Conservation (phyloP, 192 early-diverging fungal species). For the Mortierella antarctica region DNA sequence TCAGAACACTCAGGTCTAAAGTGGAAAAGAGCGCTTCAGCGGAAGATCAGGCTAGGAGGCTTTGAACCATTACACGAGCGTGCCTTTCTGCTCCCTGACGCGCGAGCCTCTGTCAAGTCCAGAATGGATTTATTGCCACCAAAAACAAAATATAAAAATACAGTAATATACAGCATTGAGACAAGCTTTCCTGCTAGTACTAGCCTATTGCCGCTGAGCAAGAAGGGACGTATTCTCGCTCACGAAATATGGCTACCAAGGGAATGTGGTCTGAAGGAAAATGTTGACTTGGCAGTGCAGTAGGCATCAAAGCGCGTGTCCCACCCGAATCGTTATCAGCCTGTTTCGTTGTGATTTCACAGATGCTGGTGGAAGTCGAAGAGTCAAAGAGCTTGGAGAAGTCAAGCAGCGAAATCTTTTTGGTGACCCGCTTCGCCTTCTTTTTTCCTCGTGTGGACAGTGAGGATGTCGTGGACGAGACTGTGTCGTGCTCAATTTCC, state of each 20-base stretch:
- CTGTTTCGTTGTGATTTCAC: neutral
- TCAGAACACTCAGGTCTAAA: constrained; percentile 23
- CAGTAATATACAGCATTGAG: neutral
- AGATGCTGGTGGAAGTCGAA: neutral
- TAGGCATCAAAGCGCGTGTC: constrained; percentile 22
- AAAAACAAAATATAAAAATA: too few relatives aligned
- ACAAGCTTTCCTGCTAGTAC: neutral
- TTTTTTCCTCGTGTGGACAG: constrained; percentile 2
- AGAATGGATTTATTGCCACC: too few relatives aligned
- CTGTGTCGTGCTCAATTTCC: constrained; percentile 21
- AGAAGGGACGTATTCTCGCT: constrained; percentile 24
- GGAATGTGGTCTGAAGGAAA: constrained; percentile 52
- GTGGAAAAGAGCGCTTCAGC: neutral
- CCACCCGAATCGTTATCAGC: neutral
- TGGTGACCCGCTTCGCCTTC: neutral
- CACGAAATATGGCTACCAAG: constrained; percentile 37
- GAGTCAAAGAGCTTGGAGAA: constrained; percentile 34
- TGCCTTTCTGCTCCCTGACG: too few relatives aligned
- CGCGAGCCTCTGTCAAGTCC: too few relatives aligned
- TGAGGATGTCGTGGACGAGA: constrained; percentile 8
- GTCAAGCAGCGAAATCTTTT: constrained; percentile 9
- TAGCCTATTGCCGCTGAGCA: neutral
- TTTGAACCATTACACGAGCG: neutral
- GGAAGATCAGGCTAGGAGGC: neutral
- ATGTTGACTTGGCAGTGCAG: constrained; percentile 33